These are phyloP conservation scores for Puya raimondii DNA, from an alignment of 176 grass and related monocot species.

Conservation along the genomic window DNA sequence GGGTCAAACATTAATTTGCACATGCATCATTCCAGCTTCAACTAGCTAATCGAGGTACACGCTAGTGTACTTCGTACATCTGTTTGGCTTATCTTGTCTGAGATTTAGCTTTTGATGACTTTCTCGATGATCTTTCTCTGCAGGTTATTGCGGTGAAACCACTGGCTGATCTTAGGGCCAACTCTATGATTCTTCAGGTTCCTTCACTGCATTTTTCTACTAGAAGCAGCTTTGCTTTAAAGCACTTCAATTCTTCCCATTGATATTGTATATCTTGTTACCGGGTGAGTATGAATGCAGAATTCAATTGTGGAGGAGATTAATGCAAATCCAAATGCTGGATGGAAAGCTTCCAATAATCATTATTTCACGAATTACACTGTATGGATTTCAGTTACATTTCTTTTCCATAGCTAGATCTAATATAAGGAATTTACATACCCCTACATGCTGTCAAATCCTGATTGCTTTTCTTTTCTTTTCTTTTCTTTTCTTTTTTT, in stretches of 20 bases:
- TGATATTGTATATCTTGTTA: not conserved
- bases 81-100: no score
- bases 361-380: constrained; percentile 68
- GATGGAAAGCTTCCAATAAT: constrained; percentile 67
- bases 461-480: not conserved
- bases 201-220: not conserved
- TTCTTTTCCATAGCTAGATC: not conserved
- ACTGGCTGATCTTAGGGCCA: constrained; percentile 10
- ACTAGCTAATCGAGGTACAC: no score
- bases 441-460: not conserved
- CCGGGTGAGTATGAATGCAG: constrained; percentile 18
- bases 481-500: not conserved
- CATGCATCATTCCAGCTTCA: no score
- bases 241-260: not conserved
- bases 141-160: constrained; percentile 25
- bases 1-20: no score
- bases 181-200: constrained; percentile 34
- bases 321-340: constrained; percentile 56
- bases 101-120: no score
- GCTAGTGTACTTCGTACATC: no score
- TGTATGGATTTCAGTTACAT: constrained; percentile 15
- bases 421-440: not conserved
- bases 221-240: not conserved
- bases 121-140: not conserved
- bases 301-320: constrained; percentile 50